Percentiles rank a stretch among this genome's conserved stretches.
phyloP scores from a whole-genome alignment of 2,329 filamentous ascomycete genomes.

The Pseudogymnoascus sp. region DNA sequence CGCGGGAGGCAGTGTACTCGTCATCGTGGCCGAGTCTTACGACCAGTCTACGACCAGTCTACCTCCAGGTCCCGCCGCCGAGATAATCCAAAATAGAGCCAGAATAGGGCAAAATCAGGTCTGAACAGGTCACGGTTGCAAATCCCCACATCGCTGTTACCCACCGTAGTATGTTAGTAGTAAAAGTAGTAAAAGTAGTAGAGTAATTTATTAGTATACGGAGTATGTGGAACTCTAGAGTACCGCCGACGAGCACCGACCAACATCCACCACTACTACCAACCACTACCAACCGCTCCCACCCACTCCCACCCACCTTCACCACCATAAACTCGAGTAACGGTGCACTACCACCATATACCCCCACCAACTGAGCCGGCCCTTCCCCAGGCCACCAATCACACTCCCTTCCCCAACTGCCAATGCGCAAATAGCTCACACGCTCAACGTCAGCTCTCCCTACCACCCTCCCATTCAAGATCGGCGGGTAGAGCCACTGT shows the following conservation, averaged over 20 bases:
- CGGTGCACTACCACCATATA: not conserved
- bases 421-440: conserved; percentile 8
- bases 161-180: not conserved
- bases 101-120: not conserved
- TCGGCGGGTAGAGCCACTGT: conserved; percentile 2
- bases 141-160: not conserved
- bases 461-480: not conserved
- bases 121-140: not conserved
- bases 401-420: not conserved
- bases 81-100: not conserved
- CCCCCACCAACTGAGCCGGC: not conserved
- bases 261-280: not conserved
- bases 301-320: not conserved
- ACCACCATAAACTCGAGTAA: not conserved
- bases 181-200: not conserved
- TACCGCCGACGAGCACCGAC: not conserved
- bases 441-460: conserved; percentile 4
- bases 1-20: not conserved
- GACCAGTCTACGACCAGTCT: not conserved
- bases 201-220: not conserved
- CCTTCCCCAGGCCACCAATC: conserved; percentile 3
- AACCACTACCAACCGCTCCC: not conserved
- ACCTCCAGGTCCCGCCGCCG: not conserved
- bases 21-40: not conserved
- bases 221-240: conserved; percentile 3